Evolutionary conservation across 495 filamentous ascomycete genomes (phyloP).

Genomic region (Aspergillus heteromorphus): DNA sequence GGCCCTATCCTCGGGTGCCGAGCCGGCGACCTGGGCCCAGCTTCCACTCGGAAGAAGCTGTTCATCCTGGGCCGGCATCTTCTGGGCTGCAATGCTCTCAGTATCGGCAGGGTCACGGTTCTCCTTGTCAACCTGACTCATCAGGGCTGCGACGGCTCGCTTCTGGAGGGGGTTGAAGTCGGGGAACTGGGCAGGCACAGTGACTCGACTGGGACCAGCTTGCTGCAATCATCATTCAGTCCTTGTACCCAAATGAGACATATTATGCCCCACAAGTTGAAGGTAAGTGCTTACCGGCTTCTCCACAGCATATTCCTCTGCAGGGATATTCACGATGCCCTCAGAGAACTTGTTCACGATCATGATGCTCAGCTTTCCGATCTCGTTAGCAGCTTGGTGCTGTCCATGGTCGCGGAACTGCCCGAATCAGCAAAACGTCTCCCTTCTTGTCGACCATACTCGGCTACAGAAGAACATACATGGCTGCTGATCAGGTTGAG

Average conservation of each 20-base stretch:
- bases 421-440: conserved; percentile 9
- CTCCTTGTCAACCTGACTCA: conserved; percentile 14
- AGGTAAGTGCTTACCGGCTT: conserved; percentile 11
- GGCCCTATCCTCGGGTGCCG: background rate
- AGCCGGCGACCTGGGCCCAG: conserved; percentile 21
- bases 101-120: background rate
- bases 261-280: background rate
- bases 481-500: conserved; percentile 18
- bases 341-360: conserved; percentile 20
- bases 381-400: conserved; percentile 21
- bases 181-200: background rate
- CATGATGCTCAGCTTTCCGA: conserved; percentile 22
- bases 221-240: conserved; percentile 2
- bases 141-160: conserved; percentile 10
- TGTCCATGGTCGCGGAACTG: conserved; percentile 24
- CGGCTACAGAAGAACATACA: conserved; percentile 8
- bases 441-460: background rate
- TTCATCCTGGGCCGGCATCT: background rate
- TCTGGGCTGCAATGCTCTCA: conserved; percentile 3
- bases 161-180: conserved; percentile 6
- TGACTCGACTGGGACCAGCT: background rate
- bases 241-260: background rate
- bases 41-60: conserved; percentile 9
- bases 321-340: conserved; percentile 11
- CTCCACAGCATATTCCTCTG: conserved; percentile 9